These are phyloP conservation scores for Penicillium sumatraense DNA, from an alignment of 2,329 filamentous ascomycete species.

Conservation along the genomic window DNA sequence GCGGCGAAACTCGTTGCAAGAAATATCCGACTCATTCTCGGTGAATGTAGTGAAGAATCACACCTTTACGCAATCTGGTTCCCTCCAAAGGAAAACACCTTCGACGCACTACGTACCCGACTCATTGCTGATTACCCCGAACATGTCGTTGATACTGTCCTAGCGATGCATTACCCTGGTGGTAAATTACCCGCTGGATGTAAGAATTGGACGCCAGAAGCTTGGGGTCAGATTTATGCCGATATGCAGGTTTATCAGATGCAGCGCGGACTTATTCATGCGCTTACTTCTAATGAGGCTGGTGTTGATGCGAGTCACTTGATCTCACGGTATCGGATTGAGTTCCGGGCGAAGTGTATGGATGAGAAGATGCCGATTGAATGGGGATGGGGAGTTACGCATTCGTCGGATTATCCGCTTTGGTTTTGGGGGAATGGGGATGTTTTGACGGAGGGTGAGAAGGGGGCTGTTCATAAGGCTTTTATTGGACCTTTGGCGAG, in stretches of 20 bases:
- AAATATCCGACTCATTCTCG: constrained; percentile 56
- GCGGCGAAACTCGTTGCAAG: constrained; percentile 50
- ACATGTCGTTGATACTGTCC: constrained; percentile 47
- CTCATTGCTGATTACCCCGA: constrained; percentile 59
- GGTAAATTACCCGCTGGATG: constrained; percentile 44
- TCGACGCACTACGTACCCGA: constrained; percentile 49
- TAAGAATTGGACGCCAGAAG: constrained; percentile 52
- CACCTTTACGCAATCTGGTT: constrained; percentile 57
- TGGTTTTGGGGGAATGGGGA: constrained; percentile 62
- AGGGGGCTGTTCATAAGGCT: constrained; percentile 40
- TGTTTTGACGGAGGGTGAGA: constrained; percentile 49
- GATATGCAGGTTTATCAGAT: constrained; percentile 61
- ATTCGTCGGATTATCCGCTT: constrained; percentile 57
- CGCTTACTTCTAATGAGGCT: constrained; percentile 42
- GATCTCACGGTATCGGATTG: constrained; percentile 58
- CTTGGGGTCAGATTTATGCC: constrained; percentile 60
- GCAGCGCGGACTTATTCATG: constrained; percentile 56
- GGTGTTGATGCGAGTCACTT: constrained; percentile 48
- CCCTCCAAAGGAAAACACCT: constrained; percentile 48
- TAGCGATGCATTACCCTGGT: constrained; percentile 50
- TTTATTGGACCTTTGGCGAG: constrained; percentile 34
- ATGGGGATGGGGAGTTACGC: constrained; percentile 62
- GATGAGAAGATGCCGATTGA: constrained; percentile 47
- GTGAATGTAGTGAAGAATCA: constrained; percentile 61
- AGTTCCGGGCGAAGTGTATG: constrained; percentile 57